A percentile compares a stretch with the other conserved stretches of the same genome.
Evolutionary conservation across 2,329 filamentous ascomycete genomes (phyloP).

Genomic region (Trichophyton simii): DNA sequence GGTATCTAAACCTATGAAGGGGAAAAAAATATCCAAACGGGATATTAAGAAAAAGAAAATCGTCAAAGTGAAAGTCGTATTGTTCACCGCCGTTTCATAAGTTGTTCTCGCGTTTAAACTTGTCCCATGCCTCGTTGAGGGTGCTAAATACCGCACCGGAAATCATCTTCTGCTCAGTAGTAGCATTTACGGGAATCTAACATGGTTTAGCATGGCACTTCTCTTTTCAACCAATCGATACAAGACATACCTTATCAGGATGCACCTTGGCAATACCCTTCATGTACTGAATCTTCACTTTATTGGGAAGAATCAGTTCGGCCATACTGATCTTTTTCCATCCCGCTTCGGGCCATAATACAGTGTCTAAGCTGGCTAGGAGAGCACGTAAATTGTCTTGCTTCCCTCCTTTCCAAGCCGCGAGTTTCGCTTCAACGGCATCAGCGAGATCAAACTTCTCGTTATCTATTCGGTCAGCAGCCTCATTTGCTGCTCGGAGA

Average conservation of each 20-base stretch:
- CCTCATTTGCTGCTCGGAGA: conserved; percentile 70
- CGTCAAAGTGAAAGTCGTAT: not conserved
- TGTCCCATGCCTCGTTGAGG: conserved; percentile 57
- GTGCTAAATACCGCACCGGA: conserved; percentile 52
- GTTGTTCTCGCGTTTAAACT: conserved; percentile 52
- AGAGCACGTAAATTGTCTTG: conserved; percentile 82
- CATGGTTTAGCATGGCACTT: not conserved
- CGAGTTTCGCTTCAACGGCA: conserved; percentile 65
- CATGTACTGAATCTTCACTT: conserved; percentile 97
- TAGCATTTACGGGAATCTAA: conserved; percentile 50
- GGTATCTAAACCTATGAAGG: conserved; percentile 1
- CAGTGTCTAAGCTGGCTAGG: conserved; percentile 70
- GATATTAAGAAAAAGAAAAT: not conserved
- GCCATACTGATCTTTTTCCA: conserved; percentile 97
- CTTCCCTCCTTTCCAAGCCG: conserved; percentile 79
- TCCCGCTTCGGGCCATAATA: conserved; percentile 81
- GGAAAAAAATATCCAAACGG: not conserved
- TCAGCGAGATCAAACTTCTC: conserved; percentile 87
- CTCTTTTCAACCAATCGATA: conserved; percentile 1
- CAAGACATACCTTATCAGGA: conserved; percentile 80
- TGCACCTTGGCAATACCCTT: conserved; percentile 98
- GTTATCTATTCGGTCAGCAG: conserved; percentile 74
- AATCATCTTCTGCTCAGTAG: conserved; percentile 55
- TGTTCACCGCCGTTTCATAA: conserved; percentile 28
- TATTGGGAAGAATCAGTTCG: conserved; percentile 81